phyloP scores from a whole-genome alignment of 176 grass and related monocot genomes.

The Lolium multiflorum region DNA sequence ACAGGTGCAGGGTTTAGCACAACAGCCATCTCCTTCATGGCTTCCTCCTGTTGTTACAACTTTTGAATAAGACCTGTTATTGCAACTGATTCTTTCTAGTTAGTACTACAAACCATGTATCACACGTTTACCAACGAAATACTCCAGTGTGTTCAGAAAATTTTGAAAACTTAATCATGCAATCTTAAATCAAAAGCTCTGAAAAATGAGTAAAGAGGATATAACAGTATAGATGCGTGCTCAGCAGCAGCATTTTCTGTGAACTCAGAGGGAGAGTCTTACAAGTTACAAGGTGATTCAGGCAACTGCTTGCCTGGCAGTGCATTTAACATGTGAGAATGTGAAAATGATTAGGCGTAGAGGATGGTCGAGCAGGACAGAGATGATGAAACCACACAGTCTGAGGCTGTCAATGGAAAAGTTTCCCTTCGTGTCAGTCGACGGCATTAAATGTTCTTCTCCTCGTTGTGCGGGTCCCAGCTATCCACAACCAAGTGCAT shows the following conservation, averaged over 20 bases:
- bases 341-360: background rate
- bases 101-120: no score
- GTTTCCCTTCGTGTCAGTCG: background rate
- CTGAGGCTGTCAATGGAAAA: background rate
- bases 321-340: slow-evolving; percentile 21
- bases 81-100: no score
- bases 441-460: slow-evolving; percentile 33
- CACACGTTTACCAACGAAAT: no score
- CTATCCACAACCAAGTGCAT: background rate
- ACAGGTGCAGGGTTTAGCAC: no score
- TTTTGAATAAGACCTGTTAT: no score
- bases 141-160: no score
- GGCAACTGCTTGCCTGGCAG: background rate
- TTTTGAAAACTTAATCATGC: no score
- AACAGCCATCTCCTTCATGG: no score
- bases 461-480: slow-evolving; percentile 25
- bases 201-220: background rate
- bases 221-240: background rate
- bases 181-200: background rate
- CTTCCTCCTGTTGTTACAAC: no score
- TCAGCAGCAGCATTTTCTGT: background rate
- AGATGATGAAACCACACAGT: slow-evolving; percentile 18
- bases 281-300: slow-evolving; percentile 3
- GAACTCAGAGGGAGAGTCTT: background rate
- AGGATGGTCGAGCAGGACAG: background rate